Base-by-base conservation (phyloP, 352 stramenopile species). In the Phytophthora tentaculata region DNA sequence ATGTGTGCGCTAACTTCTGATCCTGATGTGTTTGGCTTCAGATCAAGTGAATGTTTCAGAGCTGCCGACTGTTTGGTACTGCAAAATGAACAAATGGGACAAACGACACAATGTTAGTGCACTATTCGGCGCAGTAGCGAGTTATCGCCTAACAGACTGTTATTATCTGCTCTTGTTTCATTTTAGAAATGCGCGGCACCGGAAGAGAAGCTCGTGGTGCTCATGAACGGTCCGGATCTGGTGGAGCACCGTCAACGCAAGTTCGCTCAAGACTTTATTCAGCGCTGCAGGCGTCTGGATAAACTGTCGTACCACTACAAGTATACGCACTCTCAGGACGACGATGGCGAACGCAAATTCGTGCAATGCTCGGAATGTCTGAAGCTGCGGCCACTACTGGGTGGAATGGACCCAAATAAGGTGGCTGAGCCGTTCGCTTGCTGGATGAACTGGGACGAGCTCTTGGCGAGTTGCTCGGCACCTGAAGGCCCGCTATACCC, bases 11-110 rank as follows among this genome's bases (percentile, higher is more conserved):
- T n/a, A n/a, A n/a, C n/a, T n/a, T n/a, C n/a, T 62, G 2, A 56
- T 26, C 24, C 23, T 16, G 24, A 5, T 55, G 24, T 54, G 32
- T 61, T 23, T 60, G n/a, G 41, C 6, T 50, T n/a, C 51, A 94
- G 86, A 91, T 51, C 81, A 90, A 49, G 84, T 94, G 16, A 90
- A 94, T 47, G 84, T 93, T 32, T 88, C 76, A 14, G 84, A 89
- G 54, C 70, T 94, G 17, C 86, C 86, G 17, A 79, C 83, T 16
- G 81, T 74, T 13, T 94, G 86, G 86, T 94, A 93, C 68, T 94
- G 86, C 81, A 90, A 91, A 72, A 93, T 94, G 86, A 94, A 94
- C 55, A 79, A 80, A 29, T 94, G 86, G 86, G 84, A 91, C 69
- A 90, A 91, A 56, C 77, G 72, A 26, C 87, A 84, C 60, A 94